A percentile compares a stretch with the other conserved stretches of the same genome.
phyloP scores from a whole-genome alignment of 371 early-diverging fungal genomes.

The Mucor sp. region DNA sequence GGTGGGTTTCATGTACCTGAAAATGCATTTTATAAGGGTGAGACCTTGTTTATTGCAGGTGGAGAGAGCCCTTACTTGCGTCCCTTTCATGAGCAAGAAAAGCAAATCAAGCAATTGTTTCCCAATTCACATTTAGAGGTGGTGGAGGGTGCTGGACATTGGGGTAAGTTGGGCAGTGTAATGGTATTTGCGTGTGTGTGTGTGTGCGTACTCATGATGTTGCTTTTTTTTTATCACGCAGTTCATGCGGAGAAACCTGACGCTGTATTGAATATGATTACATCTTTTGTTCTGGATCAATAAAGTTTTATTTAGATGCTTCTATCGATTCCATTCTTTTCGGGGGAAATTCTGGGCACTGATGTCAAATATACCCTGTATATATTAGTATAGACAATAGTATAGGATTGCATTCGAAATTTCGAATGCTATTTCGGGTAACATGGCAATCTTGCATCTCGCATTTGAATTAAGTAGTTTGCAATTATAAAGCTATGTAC shows the following conservation, averaged over 20 bases:
- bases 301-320: too few relatives aligned
- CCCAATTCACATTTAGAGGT: conserved; percentile 62
- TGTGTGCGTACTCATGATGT: too few relatives aligned
- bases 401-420: too few relatives aligned
- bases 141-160: conserved; percentile 80
- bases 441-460: too few relatives aligned
- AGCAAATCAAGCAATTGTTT: conserved; percentile 62
- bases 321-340: too few relatives aligned
- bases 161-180: conserved; percentile 66
- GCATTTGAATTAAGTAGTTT: too few relatives aligned
- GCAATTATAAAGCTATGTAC: too few relatives aligned
- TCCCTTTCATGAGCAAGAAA: conserved; percentile 39
- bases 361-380: too few relatives aligned
- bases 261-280: conserved; percentile 53
- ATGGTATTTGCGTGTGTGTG: too few relatives aligned
- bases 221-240: conserved; percentile 27
- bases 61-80: conserved; percentile 65
- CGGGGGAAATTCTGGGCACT: too few relatives aligned
- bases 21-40: conserved; percentile 45
- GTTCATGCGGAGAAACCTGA: conserved; percentile 87
- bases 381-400: too few relatives aligned
- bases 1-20: conserved; percentile 55
- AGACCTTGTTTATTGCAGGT: conserved; percentile 85
- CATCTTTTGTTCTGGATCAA: conserved; percentile 34
- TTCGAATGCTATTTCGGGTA: too few relatives aligned